A percentile compares a stretch with the other conserved stretches of the same genome.
Conservation (phyloP, 345 rosid genomes). For the Angophora floribunda region DNA sequence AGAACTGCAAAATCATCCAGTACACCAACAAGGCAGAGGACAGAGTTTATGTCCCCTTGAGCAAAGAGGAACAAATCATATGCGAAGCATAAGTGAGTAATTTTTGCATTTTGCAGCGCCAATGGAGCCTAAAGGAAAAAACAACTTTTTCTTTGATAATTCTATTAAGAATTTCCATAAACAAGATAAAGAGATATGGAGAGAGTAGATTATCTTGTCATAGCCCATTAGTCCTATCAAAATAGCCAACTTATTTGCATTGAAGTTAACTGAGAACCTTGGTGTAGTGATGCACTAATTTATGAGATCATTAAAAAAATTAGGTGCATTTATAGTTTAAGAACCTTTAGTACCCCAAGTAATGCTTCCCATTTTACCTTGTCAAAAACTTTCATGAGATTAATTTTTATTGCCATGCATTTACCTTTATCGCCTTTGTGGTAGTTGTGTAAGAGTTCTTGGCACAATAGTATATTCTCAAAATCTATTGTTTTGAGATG, state of each 20-base stretch:
- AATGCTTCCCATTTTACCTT: background rate
- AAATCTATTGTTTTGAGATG: background rate
- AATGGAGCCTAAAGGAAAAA: background rate
- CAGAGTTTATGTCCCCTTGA: background rate
- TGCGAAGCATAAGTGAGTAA: background rate
- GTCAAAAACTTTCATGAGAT: background rate
- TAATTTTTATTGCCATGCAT: too few species aligned
- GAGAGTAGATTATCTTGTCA: background rate
- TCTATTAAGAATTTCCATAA: background rate
- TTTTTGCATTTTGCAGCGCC: background rate
- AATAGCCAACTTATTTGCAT: background rate
- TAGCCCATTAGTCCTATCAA: background rate
- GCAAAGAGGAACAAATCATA: background rate
- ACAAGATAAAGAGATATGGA: background rate
- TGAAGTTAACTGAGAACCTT: background rate
- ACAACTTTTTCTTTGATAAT: background rate
- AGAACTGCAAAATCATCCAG: background rate
- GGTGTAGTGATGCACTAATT: background rate
- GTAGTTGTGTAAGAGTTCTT: background rate
- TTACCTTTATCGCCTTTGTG: background rate
- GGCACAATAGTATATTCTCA: background rate
- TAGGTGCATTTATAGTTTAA: background rate
- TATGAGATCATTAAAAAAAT: background rate
- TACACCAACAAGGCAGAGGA: background rate
- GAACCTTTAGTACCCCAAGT: background rate